Evolutionary conservation across 345 rosid species (phyloP).

Genomic region (Nasturtium officinale): DNA sequence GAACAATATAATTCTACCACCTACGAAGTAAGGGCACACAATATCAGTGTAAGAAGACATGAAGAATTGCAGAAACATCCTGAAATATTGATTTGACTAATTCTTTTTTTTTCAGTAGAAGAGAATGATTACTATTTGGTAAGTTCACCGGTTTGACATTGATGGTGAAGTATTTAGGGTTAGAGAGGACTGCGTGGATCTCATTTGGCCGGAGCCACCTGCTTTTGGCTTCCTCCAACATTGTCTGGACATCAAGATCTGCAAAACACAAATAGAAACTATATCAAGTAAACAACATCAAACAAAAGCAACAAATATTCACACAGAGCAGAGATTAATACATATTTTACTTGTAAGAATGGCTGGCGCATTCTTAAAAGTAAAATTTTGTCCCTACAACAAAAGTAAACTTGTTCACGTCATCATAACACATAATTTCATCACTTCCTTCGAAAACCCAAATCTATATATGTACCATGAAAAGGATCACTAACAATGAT

Average conservation of each 20-base stretch:
- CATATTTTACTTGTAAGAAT: neutral
- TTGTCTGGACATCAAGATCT: conserved; percentile 76
- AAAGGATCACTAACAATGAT: neutral
- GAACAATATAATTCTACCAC: conserved; percentile 75
- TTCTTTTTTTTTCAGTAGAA: neutral
- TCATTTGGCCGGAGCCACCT: conserved; percentile 99
- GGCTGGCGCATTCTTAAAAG: neutral
- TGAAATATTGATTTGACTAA: neutral
- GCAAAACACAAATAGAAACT: conserved; percentile 32
- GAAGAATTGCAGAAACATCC: neutral
- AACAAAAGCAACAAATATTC: neutral
- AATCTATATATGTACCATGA: neutral
- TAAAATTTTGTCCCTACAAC: neutral
- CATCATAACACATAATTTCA: neutral
- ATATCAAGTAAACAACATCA: conserved; percentile 21
- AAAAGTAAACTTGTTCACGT: conserved; percentile 2
- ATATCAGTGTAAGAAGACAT: conserved; percentile 11
- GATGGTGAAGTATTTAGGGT: conserved; percentile 68
- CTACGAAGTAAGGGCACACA: conserved; percentile 43
- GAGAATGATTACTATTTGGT: conserved; percentile 62
- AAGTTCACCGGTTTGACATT: conserved; percentile 81
- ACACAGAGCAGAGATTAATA: conserved; percentile 1
- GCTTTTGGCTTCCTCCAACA: conserved; percentile 71
- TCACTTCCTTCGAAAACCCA: neutral
- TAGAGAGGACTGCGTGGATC: conserved; percentile 81